Percentiles rank a stretch among this genome's conserved stretches.
These are phyloP conservation scores for Candida silvicultrix DNA, from an alignment of 805 yeast genomes.

Conservation along the genomic window DNA sequence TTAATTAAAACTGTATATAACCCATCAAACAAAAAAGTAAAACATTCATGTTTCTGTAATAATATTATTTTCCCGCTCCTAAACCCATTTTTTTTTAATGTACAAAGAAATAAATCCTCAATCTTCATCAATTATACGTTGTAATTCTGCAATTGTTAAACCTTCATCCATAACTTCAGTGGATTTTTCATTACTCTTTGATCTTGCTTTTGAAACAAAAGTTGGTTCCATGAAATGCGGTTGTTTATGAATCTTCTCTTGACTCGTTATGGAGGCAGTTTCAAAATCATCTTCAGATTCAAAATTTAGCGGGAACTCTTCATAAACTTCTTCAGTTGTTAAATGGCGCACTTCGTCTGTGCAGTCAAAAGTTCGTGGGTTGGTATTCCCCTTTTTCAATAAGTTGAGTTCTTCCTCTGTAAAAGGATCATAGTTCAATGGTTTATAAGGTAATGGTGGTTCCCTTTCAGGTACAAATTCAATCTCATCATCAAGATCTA, in stretches of 20 bases:
- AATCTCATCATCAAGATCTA: constrained; percentile 31
- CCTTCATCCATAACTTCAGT: constrained; percentile 14
- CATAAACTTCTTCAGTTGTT: constrained; percentile 3
- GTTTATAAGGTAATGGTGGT: constrained; percentile 35
- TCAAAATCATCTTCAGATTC: constrained; percentile 22
- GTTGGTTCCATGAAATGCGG: constrained; percentile 24
- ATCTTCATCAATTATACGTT: constrained; percentile 12
- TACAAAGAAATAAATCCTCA: too few relatives aligned
- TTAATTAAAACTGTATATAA: not conserved
- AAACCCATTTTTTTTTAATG: too few relatives aligned
- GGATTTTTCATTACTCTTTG: constrained; percentile 6
- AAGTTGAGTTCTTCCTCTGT: constrained; percentile 24
- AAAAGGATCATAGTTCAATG: constrained; percentile 38
- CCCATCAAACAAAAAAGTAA: not conserved
- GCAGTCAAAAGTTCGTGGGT: constrained; percentile 11
- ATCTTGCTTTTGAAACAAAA: constrained; percentile 13
- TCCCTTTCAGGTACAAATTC: constrained; percentile 39
- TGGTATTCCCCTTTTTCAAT: constrained; percentile 18
- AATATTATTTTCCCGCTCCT: too few relatives aligned
- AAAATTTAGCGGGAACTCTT: constrained; percentile 18
- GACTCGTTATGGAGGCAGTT: constrained; percentile 16
- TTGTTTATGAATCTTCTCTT: constrained; percentile 3
- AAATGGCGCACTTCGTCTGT: constrained; percentile 9
- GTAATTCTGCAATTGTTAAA: constrained; percentile 14
- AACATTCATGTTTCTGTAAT: not conserved